These are phyloP conservation scores for Trifolium pratense DNA, from an alignment of 306 rosid species.

Conservation along the genomic window DNA sequence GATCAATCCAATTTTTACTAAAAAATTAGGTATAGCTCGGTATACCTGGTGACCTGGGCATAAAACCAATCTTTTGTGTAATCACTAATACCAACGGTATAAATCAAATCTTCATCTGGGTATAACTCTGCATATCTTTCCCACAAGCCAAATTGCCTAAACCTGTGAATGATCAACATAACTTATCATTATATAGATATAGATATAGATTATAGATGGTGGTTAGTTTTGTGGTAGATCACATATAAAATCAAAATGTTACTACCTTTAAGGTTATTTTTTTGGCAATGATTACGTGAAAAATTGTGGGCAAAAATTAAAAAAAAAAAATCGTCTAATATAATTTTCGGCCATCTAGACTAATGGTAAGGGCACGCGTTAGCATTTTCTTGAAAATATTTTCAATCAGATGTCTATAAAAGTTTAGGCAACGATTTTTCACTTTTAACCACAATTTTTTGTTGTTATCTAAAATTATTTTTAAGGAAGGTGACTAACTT, in stretches of 20 bases:
- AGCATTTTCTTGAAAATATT: too few species aligned
- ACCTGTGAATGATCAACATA: conserved; percentile 43
- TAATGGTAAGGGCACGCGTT: too few species aligned
- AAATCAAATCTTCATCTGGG: conserved; percentile 65
- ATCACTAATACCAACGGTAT: conserved; percentile 64
- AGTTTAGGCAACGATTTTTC: not conserved
- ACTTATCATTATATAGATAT: too few species aligned
- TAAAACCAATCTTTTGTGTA: conserved; percentile 80
- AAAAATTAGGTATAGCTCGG: not conserved
- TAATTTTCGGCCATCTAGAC: too few species aligned
- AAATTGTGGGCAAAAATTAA: not conserved
- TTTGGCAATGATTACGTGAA: not conserved
- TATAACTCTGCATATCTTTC: conserved; percentile 81
- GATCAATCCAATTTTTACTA: not conserved
- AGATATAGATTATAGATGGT: not conserved
- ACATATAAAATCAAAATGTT: not conserved
- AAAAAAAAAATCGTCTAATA: too few species aligned
- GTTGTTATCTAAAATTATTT: not conserved
- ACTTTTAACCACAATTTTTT: not conserved
- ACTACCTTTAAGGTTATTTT: not conserved
- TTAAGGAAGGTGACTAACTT: conserved; percentile 49
- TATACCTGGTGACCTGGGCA: conserved; percentile 83
- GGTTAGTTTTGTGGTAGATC: not conserved
- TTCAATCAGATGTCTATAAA: not conserved
- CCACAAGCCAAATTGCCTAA: conserved; percentile 87